phyloP scores from a whole-genome alignment of 192 early-diverging fungal species.

The Dispira simplex region DNA sequence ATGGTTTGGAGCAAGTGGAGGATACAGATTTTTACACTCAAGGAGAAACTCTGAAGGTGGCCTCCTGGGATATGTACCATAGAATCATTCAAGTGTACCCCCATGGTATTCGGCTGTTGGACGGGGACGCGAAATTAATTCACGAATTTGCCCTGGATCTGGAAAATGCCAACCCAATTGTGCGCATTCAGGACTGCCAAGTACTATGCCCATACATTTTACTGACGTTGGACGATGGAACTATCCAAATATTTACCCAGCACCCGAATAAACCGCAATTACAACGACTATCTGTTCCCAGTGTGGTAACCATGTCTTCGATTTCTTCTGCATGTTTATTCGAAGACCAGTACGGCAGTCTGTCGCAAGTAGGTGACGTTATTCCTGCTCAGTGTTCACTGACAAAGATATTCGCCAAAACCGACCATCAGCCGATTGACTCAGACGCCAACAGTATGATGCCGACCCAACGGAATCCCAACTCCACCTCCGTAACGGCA shows the following conservation, averaged over 20 bases:
- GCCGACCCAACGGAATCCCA: neutral
- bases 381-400: conserved; percentile 12
- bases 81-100: conserved; percentile 73
- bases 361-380: conserved; percentile 20
- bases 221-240: conserved; percentile 45
- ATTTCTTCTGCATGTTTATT: conserved; percentile 20
- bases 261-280: conserved; percentile 28
- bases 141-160: conserved; percentile 33
- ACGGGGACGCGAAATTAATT: conserved; percentile 37
- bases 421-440: too few species aligned
- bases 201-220: conserved; percentile 74
- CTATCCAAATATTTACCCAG: conserved; percentile 38
- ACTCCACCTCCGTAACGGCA: conserved; percentile 7
- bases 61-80: conserved; percentile 47
- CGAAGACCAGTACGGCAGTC: conserved; percentile 18
- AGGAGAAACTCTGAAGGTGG: conserved; percentile 65
- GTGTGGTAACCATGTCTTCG: conserved; percentile 1
- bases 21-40: conserved; percentile 53
- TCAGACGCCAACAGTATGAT: too few species aligned
- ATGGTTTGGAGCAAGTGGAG: conserved; percentile 67
- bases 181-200: conserved; percentile 46
- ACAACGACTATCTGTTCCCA: conserved; percentile 11
- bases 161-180: conserved; percentile 13
- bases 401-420: too few species aligned
- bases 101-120: conserved; percentile 53